These are phyloP conservation scores for Kokia cookei DNA, from an alignment of 441 rosid genomes.

Conservation along the genomic window DNA sequence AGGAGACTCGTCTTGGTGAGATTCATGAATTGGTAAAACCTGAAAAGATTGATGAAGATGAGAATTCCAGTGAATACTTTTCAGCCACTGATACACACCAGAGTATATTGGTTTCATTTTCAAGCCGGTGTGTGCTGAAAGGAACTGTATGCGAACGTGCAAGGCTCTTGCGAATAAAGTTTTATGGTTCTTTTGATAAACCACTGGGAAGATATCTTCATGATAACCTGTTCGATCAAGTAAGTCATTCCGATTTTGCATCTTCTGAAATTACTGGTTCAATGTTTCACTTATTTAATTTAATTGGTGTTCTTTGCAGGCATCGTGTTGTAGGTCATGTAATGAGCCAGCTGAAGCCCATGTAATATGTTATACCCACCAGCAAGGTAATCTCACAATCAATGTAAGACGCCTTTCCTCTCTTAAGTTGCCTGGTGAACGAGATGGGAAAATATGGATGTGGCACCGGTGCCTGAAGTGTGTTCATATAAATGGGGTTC, in stretches of 20 bases:
- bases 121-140: constrained; percentile 76
- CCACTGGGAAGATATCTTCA: constrained; percentile 88
- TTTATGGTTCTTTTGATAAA: constrained; percentile 88
- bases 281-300: background rate
- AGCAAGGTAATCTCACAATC: constrained; percentile 91
- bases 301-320: constrained; percentile 33
- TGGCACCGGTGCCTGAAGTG: constrained; percentile 97
- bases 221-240: constrained; percentile 85
- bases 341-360: constrained; percentile 82
- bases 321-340: constrained; percentile 59
- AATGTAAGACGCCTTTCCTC: constrained; percentile 69
- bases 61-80: constrained; percentile 54
- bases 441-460: constrained; percentile 97
- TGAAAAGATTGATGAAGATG: constrained; percentile 44
- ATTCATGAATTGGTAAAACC: constrained; percentile 28
- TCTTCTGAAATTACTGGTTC: background rate
- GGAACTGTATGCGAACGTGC: constrained; percentile 86
- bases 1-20: constrained; percentile 31
- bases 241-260: constrained; percentile 16
- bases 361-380: constrained; percentile 83
- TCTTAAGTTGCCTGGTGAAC: constrained; percentile 77
- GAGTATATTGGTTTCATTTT: constrained; percentile 86
- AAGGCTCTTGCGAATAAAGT: constrained; percentile 78
- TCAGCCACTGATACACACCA: constrained; percentile 76
- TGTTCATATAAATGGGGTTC: constrained; percentile 74